phyloP scores from a whole-genome alignment of 345 rosid species.

The Moringa oleifera region DNA sequence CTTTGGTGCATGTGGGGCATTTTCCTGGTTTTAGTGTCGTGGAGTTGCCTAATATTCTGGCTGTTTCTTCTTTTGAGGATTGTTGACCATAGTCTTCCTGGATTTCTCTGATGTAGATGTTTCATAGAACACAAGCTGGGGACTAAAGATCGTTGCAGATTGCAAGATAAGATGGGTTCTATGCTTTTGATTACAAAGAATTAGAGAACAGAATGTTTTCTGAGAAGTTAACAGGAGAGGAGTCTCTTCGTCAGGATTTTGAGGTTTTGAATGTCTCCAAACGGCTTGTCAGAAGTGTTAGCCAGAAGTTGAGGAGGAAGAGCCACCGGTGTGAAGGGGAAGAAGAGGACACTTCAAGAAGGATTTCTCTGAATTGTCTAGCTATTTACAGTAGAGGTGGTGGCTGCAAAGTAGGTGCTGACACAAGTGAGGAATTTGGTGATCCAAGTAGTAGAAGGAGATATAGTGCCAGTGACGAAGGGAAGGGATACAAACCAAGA shows the following conservation, averaged over 20 bases:
- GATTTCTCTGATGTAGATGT: conserved; percentile 12
- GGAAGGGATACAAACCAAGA: conserved; percentile 46
- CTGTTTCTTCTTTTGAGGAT: too few relatives aligned
- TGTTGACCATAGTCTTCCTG: conserved; percentile 10
- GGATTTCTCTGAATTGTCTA: conserved; percentile 67
- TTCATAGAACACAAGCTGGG: not conserved
- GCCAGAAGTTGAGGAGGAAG: conserved; percentile 71
- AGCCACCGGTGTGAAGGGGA: conserved; percentile 40
- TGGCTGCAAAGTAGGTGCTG: conserved; percentile 97
- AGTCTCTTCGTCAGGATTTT: conserved; percentile 50
- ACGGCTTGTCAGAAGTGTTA: conserved; percentile 68
- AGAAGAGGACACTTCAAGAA: conserved; percentile 44
- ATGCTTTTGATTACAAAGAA: conserved; percentile 12
- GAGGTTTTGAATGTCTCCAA: conserved; percentile 69
- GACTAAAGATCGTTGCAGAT: conserved; percentile 6
- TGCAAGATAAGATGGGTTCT: conserved; percentile 16
- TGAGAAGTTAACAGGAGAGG: conserved; percentile 45
- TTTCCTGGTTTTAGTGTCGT: not conserved
- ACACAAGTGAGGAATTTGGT: conserved; percentile 68
- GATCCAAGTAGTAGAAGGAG: conserved; percentile 70
- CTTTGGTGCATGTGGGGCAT: not conserved
- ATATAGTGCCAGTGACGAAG: conserved; percentile 78
- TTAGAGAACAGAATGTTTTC: conserved; percentile 36
- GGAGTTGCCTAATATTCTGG: not conserved
- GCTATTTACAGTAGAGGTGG: conserved; percentile 68